phyloP scores from a whole-genome alignment of 306 rosid genomes.

The Nissolia schottii region DNA sequence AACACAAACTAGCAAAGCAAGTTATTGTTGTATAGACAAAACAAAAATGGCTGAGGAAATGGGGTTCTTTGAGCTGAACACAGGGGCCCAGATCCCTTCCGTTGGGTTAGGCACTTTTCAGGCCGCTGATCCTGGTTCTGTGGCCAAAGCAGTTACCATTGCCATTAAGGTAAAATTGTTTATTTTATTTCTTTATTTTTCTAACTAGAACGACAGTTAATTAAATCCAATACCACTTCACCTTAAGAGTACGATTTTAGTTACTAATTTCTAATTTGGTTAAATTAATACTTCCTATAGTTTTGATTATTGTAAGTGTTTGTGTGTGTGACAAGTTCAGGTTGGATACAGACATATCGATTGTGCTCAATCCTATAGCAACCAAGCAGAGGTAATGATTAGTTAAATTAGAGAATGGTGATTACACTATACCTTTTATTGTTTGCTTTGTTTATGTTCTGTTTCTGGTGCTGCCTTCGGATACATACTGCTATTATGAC shows the following conservation, averaged over 20 bases:
- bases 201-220: too few relatives aligned
- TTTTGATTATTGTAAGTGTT: background rate
- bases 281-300: background rate
- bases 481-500: background rate
- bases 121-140: constrained; percentile 36
- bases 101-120: constrained; percentile 33
- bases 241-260: too few relatives aligned
- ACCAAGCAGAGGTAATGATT: constrained; percentile 45
- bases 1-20: background rate
- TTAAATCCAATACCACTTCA: background rate
- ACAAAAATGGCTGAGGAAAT: background rate
- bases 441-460: background rate
- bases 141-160: constrained; percentile 40
- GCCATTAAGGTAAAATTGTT: constrained; percentile 43
- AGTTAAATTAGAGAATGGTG: background rate
- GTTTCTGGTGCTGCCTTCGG: background rate
- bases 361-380: background rate
- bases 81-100: constrained; percentile 30
- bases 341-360: constrained; percentile 23
- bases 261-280: background rate
- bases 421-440: background rate
- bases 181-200: too few relatives aligned
- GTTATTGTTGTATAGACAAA: background rate
- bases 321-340: constrained; percentile 14
- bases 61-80: constrained; percentile 12